Conservation (phyloP, 306 rosid species). For the Calophaca sinica region DNA sequence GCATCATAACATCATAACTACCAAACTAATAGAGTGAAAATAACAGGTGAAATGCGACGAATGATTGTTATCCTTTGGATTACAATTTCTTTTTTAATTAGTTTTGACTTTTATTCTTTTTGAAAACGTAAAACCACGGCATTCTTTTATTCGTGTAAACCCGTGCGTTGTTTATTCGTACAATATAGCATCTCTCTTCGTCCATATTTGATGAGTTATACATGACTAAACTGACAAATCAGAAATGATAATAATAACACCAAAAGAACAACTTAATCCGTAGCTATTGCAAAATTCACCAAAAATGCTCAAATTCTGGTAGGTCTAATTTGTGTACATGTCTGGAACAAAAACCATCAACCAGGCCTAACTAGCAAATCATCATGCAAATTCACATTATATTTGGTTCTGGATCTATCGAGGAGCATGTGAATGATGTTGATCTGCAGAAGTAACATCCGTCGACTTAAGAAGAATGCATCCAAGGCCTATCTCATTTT, state of each 20-base stretch:
- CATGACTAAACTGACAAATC: too few species aligned
- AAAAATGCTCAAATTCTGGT: neutral
- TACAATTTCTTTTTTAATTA: too few species aligned
- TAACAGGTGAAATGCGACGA: too few species aligned
- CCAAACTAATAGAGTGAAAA: too few species aligned
- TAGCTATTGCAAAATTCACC: neutral
- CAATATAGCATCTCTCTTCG: too few species aligned
- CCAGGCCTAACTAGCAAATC: neutral
- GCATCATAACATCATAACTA: too few species aligned
- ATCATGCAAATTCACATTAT: neutral
- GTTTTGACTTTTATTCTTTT: too few species aligned
- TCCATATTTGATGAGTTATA: too few species aligned
- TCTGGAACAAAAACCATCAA: neutral
- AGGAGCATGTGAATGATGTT: neutral
- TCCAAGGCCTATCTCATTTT: conserved; percentile 41
- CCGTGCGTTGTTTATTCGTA: too few species aligned
- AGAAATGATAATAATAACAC: neutral
- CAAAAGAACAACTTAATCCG: neutral
- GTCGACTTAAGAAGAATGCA: conserved; percentile 12
- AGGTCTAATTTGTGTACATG: neutral
- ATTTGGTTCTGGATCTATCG: neutral
- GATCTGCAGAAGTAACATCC: neutral
- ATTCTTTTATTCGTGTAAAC: too few species aligned
- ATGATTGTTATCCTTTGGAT: too few species aligned
- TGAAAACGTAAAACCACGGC: too few species aligned